phyloP scores from a whole-genome alignment of 805 yeast genomes.

The Candida stauntonica region DNA sequence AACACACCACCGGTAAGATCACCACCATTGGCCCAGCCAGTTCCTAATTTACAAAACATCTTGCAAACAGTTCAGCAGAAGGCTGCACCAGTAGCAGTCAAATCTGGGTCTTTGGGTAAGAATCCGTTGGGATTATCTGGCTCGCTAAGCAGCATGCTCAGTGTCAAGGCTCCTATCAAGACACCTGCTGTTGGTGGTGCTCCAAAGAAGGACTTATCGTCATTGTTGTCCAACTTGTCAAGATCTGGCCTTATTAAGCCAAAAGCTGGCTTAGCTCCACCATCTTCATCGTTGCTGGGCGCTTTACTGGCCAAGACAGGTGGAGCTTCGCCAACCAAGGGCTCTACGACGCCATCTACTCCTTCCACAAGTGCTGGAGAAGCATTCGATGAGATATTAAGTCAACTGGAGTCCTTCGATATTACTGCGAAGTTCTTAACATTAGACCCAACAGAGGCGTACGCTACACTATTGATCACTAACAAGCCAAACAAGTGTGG shows the following conservation, averaged over 20 bases:
- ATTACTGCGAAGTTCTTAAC: slow-evolving; percentile 27
- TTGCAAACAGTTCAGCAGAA: background rate
- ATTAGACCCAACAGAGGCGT: slow-evolving; percentile 42
- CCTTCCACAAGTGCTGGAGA: background rate
- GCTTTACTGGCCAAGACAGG: slow-evolving; percentile 5
- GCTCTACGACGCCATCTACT: background rate
- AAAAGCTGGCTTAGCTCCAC: background rate
- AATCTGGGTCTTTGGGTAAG: background rate
- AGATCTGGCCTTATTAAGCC: slow-evolving; percentile 23
- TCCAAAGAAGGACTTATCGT: slow-evolving; percentile 16
- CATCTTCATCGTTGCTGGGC: slow-evolving; percentile 6
- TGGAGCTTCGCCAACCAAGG: too few species aligned
- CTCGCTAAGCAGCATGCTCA: slow-evolving; percentile 18
- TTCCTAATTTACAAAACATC: slow-evolving; percentile 9
- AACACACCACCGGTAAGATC: slow-evolving; percentile 24
- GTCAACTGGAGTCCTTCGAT: slow-evolving; percentile 20
- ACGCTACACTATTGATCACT: slow-evolving; percentile 11
- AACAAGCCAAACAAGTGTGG: slow-evolving; percentile 74
- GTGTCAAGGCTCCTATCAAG: slow-evolving; percentile 13
- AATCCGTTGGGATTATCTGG: slow-evolving; percentile 15
- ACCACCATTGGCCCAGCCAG: slow-evolving; percentile 15
- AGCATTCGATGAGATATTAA: background rate
- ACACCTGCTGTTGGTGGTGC: slow-evolving; percentile 7
- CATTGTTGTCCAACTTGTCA: slow-evolving; percentile 17
- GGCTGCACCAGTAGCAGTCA: background rate